Percentiles rank a stretch among this genome's conserved stretches.
These are phyloP conservation scores for Penicillium verhagenii DNA, from an alignment of 495 filamentous ascomycete genomes.

Conservation along the genomic window DNA sequence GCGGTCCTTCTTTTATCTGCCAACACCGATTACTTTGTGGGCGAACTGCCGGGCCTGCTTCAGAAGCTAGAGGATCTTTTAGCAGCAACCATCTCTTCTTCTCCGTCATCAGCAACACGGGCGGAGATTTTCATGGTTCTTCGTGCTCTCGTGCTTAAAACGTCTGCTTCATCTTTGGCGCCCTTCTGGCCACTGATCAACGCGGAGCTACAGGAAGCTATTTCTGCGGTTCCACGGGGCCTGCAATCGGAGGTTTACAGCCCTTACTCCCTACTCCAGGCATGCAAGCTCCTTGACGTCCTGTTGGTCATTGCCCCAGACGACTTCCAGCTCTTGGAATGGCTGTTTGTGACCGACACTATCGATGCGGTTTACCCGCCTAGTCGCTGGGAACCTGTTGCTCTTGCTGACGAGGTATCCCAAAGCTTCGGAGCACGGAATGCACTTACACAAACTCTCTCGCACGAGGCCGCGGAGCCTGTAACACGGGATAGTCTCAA, in stretches of 20 bases:
- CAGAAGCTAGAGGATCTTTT: constrained; percentile 88
- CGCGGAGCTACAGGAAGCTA: constrained; percentile 76
- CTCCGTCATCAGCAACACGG: constrained; percentile 84
- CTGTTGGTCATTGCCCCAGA: constrained; percentile 84
- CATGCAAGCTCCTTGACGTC: constrained; percentile 86
- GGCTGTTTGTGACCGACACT: constrained; percentile 95
- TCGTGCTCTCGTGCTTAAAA: constrained; percentile 74
- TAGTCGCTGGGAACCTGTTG: constrained; percentile 65
- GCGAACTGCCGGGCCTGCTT: constrained; percentile 67
- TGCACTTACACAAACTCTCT: constrained; percentile 35
- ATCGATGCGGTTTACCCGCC: constrained; percentile 94
- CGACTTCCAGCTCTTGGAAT: constrained; percentile 93
- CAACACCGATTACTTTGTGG: constrained; percentile 72
- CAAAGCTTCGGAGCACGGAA: constrained; percentile 64
- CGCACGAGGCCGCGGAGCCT: constrained; percentile 34
- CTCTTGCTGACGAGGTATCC: constrained; percentile 82
- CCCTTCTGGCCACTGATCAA: constrained; percentile 89
- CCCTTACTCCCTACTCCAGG: constrained; percentile 74
- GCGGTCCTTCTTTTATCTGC: constrained; percentile 73
- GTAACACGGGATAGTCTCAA: constrained; percentile 27
- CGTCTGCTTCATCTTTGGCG: constrained; percentile 71
- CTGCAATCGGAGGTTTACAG: constrained; percentile 76
- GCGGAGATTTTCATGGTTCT: constrained; percentile 89
- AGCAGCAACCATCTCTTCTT: constrained; percentile 80
- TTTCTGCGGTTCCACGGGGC: constrained; percentile 71